phyloP scores from a whole-genome alignment of 2,329 filamentous ascomycete genomes.

The Chaetomium olivaceum region DNA sequence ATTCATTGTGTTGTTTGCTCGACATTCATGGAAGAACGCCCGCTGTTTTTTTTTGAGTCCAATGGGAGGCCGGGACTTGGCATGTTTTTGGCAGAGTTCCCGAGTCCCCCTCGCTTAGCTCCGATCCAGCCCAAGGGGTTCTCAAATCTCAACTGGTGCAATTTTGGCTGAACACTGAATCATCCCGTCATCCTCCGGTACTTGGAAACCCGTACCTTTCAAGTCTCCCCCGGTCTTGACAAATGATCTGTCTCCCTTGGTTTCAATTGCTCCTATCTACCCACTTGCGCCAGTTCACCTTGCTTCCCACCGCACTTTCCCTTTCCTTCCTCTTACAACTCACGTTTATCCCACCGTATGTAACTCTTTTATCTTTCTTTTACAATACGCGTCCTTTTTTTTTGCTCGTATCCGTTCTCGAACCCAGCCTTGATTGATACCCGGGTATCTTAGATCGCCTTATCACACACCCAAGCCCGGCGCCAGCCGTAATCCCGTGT shows the following conservation, averaged over 20 bases:
- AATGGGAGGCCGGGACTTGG: conserved; percentile 22
- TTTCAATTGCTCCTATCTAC: conserved; percentile 28
- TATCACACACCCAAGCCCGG: background rate
- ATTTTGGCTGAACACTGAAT: conserved; percentile 34
- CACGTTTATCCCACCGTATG: conserved; percentile 3
- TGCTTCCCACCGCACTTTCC: conserved; percentile 20
- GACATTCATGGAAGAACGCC: background rate
- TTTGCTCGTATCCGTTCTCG: background rate
- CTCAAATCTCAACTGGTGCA: conserved; percentile 23
- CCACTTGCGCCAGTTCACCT: conserved; percentile 19
- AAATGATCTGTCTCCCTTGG: conserved; percentile 26
- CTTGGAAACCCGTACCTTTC: conserved; percentile 3
- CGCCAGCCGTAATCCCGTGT: conserved; percentile 1
- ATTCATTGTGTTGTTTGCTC: conserved; percentile 11
- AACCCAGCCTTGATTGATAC: background rate
- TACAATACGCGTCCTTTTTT: background rate
- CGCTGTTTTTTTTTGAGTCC: conserved; percentile 6
- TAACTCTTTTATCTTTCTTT: background rate
- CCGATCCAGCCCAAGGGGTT: conserved; percentile 16
- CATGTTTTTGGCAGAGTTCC: conserved; percentile 10
- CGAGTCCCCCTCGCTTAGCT: conserved; percentile 24
- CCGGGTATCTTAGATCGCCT: background rate
- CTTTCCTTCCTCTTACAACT: conserved; percentile 18
- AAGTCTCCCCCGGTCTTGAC: conserved; percentile 17
- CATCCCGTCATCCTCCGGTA: conserved; percentile 31